These are phyloP conservation scores for Mycosphaerella arachidis DNA, from an alignment of 2,329 filamentous ascomycete species.

Conservation along the genomic window DNA sequence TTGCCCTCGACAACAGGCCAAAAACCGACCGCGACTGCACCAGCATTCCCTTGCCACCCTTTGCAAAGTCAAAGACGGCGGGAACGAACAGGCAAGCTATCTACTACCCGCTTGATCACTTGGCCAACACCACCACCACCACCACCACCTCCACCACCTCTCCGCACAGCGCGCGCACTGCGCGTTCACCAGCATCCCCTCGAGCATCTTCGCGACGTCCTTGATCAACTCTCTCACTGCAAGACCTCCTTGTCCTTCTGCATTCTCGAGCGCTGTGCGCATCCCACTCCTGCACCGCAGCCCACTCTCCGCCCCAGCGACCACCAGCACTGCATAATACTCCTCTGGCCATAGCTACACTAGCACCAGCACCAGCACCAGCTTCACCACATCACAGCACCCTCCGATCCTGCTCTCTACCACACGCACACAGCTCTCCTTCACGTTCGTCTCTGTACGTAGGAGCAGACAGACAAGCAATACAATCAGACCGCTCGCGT, in stretches of 20 bases:
- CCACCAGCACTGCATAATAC: neutral
- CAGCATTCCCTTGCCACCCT: no score
- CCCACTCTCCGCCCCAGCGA: neutral
- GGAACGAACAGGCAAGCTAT: neutral
- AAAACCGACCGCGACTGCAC: no score
- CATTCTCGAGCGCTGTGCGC: neutral
- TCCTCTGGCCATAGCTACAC: neutral
- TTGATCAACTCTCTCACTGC: neutral
- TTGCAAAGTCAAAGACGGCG: neutral
- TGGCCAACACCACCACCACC: neutral
- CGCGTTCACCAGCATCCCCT: neutral
- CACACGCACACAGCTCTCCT: neutral
- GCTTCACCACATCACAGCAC: neutral
- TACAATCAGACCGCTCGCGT: constrained; percentile 9
- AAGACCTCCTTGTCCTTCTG: neutral
- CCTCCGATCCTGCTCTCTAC: neutral
- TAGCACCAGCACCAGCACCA: neutral
- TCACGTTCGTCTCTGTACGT: constrained; percentile 13
- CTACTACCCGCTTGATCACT: neutral
- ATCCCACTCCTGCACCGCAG: neutral
- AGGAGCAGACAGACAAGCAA: constrained; percentile 18
- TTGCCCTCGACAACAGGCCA: no score
- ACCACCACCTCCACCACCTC: neutral
- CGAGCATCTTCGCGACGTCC: neutral
- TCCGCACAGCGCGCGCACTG: neutral